Evolutionary conservation across 495 filamentous ascomycete genomes (phyloP), one percentile per base, ranked within the genome.

Genomic region (Penicillium bovifimosum): DNA sequence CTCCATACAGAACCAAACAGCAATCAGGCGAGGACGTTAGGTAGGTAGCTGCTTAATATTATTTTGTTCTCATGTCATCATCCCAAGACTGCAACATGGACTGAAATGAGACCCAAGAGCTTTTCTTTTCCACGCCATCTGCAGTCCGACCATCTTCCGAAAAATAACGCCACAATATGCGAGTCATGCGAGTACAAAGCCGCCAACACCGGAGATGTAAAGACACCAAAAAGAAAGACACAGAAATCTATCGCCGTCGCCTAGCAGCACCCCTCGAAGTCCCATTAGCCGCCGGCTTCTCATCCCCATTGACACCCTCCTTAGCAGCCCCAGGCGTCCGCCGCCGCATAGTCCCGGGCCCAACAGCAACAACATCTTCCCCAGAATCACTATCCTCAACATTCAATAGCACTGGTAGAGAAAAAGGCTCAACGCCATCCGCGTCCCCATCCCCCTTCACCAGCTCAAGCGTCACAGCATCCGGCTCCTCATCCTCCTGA

Each of bases 321-420:
- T 72, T 70, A 6, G 75, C 78, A 24, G 75, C 72, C 1, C 80
- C 80, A 14, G 85, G 83, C 55, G 84, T 90, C 55, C 88, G 86
- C 16, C 88, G 73, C 35, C 91, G 75, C 76, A 91, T 86, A 31
- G 90, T 92, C 0, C 91, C 91, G 0, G 89, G 83, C 0, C 87
- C 87, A 47, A 96, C 84, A 20, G 86, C 81, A 11, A 95, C 79
- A 55, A 93, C 88, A 58, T 97, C 95, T 53, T 96, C 93, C 56
- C 93, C 92, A 61, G 80, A 84, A 50, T 87, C 84, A 51, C 79
- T 84, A 47, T 80, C 77, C 50, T 87, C 86, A 41, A 95, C 76
- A 61, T 96, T 87, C 41, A 95, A 76, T 14, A 95, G 71, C 1
- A 97, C 86, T 4, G 93, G 93, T 84, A 98, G 90, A 28, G 81